Base-by-base conservation (phyloP, 768 basidiomycete genomes). In the Macrolepiota albuminosa region DNA sequence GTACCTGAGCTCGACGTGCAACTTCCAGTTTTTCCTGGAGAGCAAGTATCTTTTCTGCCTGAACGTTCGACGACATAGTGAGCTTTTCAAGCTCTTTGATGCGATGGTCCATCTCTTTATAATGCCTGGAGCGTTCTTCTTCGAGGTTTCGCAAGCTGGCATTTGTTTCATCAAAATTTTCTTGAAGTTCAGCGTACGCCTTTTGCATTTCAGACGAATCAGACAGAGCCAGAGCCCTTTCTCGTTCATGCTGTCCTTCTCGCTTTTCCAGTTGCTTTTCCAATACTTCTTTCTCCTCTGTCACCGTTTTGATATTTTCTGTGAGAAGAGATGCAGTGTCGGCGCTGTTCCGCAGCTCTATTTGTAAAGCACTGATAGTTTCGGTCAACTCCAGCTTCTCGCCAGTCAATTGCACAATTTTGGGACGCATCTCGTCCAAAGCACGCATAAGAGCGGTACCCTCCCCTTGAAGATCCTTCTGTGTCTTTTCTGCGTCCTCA, bases 371-470 rank as follows among this genome's bases (percentile, higher is more conserved):
- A 62, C 83, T 84, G 48, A 85, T 75, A 65, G 83, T 84, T 61
- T 93, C 89, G 47, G 79, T 77, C 9, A 91, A 78, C 61, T 89
- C 83, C 14, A 90, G 73, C 69, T 87, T 91, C 61, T 78, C 80
- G 40, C 85, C 82, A 3, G 89, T 91, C 56, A 95, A 77, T 68
- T 91, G 86, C 24, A 93, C 86, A 62, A 93, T 85, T 75, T 93
- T 93, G 43, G 89, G 84, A 34, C 88, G 83, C 84, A 93, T 88
- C 72, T 93, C 91, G 63, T 93, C 87, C 61, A 94, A 73, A n/a
- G 89, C 86, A 33, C 80, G 83, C 85, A 93, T 83, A 37, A 95
- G 79, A 55, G 77, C 80, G n/a, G 82, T 84, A 43, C 92, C 91
- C 71, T 95, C 93, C 0, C 77, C 74, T 66, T 93, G 92, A 3